These are phyloP conservation scores for Penicillium crystallinum DNA, from an alignment of 495 filamentous ascomycete genomes.

Conservation along the genomic window DNA sequence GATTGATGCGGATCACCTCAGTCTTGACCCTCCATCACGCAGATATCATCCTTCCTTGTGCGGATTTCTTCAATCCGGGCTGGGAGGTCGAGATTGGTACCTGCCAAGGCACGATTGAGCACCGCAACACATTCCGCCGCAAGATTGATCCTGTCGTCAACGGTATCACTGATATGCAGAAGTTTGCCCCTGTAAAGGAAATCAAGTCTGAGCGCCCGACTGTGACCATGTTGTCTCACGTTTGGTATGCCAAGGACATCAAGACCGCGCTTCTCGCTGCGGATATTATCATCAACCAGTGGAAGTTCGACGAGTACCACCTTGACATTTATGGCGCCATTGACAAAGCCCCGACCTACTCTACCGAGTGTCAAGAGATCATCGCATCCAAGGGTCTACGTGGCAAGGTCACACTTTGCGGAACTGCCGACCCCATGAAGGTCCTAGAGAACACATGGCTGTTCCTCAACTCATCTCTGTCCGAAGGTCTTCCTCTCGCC, in stretches of 20 bases:
- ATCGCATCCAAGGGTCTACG: conserved; percentile 56
- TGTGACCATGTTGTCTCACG: conserved; percentile 60
- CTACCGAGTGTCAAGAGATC: conserved; percentile 57
- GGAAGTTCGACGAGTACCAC: conserved; percentile 59
- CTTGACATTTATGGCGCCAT: conserved; percentile 60
- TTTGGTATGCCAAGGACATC: conserved; percentile 63
- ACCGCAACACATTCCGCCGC: conserved; percentile 53
- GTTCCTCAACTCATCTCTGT: conserved; percentile 63
- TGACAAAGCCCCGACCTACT: conserved; percentile 55
- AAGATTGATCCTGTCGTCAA: conserved; percentile 68
- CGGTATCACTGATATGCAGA: conserved; percentile 61
- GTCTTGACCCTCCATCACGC: conserved; percentile 58
- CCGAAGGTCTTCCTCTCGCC: conserved; percentile 61
- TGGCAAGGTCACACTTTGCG: conserved; percentile 47
- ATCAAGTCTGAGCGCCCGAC: conserved; percentile 55
- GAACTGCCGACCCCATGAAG: conserved; percentile 52
- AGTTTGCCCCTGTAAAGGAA: conserved; percentile 54
- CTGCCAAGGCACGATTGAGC: conserved; percentile 51
- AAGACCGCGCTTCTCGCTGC: conserved; percentile 58
- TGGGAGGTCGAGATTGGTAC: conserved; percentile 65
- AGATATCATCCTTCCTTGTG: conserved; percentile 60
- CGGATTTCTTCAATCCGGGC: conserved; percentile 62
- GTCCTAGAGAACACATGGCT: conserved; percentile 60
- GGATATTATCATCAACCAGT: conserved; percentile 63
- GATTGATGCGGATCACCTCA: conserved; percentile 55